A percentile compares a stretch with the other conserved stretches of the same genome.
Conservation (phyloP, 306 rosid species). For the Ammopiptanthus mongolicus region DNA sequence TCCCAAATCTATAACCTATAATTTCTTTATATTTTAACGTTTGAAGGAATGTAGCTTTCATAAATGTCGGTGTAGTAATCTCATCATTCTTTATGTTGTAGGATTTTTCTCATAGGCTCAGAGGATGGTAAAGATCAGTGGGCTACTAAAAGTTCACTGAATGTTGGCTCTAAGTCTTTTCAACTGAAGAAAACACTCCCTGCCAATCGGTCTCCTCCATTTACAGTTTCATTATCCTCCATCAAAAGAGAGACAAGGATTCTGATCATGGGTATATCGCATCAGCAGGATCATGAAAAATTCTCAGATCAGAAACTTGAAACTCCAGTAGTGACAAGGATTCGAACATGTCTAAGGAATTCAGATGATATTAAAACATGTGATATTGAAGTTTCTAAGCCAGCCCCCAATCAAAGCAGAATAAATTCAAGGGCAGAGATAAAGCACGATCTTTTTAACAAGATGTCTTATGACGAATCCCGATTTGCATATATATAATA, state of each 20-base stretch:
- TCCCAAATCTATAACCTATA: neutral
- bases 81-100: too few relatives aligned
- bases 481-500: too few relatives aligned
- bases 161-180: constrained; percentile 37
- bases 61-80: neutral
- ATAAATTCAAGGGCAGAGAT: too few relatives aligned
- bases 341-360: constrained; percentile 32
- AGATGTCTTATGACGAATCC: neutral
- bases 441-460: constrained; percentile 44
- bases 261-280: too few relatives aligned
- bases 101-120: constrained; percentile 25
- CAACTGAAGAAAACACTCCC: constrained; percentile 53
- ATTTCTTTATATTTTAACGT: neutral
- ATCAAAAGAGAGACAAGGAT: constrained; percentile 32
- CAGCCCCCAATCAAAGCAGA: constrained; percentile 20
- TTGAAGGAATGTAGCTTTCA: neutral
- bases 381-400: constrained; percentile 30
- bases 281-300: too few relatives aligned
- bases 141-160: constrained; percentile 35
- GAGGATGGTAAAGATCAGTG: constrained; percentile 47
- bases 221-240: constrained; percentile 38
- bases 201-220: too few relatives aligned
- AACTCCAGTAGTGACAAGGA: too few relatives aligned
- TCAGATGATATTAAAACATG: constrained; percentile 36
- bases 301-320: too few relatives aligned